A percentile compares a stretch with the other conserved stretches of the same genome.
phyloP scores from a whole-genome alignment of 495 filamentous ascomycete species.

The Aspergillus saccharolyticus region DNA sequence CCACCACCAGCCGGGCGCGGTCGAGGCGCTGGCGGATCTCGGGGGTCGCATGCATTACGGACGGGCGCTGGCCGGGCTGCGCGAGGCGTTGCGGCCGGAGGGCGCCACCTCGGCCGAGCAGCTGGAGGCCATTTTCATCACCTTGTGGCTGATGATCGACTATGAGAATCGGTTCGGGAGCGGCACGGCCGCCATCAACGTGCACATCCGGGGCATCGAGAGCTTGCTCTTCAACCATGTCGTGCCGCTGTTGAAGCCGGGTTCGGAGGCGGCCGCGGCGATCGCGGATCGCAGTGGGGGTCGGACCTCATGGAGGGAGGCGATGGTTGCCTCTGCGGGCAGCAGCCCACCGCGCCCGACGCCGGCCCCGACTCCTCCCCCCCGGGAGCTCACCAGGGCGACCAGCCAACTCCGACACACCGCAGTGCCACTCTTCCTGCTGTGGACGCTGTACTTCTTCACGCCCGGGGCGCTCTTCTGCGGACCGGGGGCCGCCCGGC shows the following conservation, averaged over 20 bases:
- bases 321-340: background rate
- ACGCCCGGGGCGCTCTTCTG: conserved; percentile 27
- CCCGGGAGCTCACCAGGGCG: no score
- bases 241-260: conserved; percentile 23
- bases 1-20: background rate
- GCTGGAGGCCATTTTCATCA: conserved; percentile 32
- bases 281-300: background rate
- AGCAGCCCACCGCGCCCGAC: no score
- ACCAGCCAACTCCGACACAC: conserved; percentile 18
- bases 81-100: conserved; percentile 26
- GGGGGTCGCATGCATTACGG: conserved; percentile 28
- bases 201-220: conserved; percentile 30
- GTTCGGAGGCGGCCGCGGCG: background rate
- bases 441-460: conserved; percentile 34
- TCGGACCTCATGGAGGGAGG: background rate
- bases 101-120: conserved; percentile 22
- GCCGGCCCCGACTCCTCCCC: no score
- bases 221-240: conserved; percentile 28
- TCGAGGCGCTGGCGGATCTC: conserved; percentile 17
- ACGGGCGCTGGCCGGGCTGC: conserved; percentile 26
- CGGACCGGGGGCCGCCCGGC: conserved; percentile 13
- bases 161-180: conserved; percentile 34
- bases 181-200: conserved; percentile 27
- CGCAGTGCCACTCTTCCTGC: conserved; percentile 29
- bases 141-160: conserved; percentile 34